A percentile compares a stretch with the other conserved stretches of the same genome.
Evolutionary conservation across 2,329 filamentous ascomycete genomes (phyloP).

Genomic region (Diaporthe sp.): DNA sequence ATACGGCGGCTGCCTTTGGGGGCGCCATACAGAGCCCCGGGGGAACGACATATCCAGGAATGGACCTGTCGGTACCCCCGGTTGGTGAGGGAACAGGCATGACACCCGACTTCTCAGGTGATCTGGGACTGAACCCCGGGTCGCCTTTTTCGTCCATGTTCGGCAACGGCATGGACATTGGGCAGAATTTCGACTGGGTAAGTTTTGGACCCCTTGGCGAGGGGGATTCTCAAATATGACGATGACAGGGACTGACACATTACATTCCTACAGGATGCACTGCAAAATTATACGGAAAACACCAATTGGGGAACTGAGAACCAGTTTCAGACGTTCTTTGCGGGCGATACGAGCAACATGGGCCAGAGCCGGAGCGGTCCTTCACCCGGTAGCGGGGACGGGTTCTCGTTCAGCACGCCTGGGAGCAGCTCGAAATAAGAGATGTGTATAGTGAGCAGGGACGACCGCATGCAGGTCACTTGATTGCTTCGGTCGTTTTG

Average conservation of each 20-base stretch:
- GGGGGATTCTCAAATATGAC: not conserved
- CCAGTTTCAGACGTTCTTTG: conserved; percentile 66
- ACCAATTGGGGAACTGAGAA: conserved; percentile 67
- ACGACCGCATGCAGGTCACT: not conserved
- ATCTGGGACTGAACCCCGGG: conserved; percentile 50
- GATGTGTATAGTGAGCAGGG: not conserved
- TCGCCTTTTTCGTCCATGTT: conserved; percentile 70
- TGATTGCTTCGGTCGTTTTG: not conserved
- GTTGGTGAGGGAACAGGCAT: conserved; percentile 51
- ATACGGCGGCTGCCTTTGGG: conserved; percentile 46
- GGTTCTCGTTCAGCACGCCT: conserved; percentile 40
- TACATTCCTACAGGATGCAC: conserved; percentile 59
- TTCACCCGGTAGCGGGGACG: conserved; percentile 40
- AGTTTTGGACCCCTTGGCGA: conserved; percentile 44
- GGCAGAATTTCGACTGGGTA: conserved; percentile 72
- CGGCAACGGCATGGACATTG: conserved; percentile 60
- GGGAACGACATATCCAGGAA: conserved; percentile 58
- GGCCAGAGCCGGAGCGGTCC: conserved; percentile 23
- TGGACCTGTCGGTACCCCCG: conserved; percentile 57
- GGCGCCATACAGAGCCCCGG: conserved; percentile 54
- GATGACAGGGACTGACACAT: conserved; percentile 46
- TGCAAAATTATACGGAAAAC: conserved; percentile 71
- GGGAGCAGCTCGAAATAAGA: conserved; percentile 35
- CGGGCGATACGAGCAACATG: conserved; percentile 30
- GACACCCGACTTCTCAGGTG: conserved; percentile 55